Percentiles rank a stretch among this genome's conserved stretches.
phyloP scores from a whole-genome alignment of 371 early-diverging fungal species.

The Lichtheimia corymbifera region DNA sequence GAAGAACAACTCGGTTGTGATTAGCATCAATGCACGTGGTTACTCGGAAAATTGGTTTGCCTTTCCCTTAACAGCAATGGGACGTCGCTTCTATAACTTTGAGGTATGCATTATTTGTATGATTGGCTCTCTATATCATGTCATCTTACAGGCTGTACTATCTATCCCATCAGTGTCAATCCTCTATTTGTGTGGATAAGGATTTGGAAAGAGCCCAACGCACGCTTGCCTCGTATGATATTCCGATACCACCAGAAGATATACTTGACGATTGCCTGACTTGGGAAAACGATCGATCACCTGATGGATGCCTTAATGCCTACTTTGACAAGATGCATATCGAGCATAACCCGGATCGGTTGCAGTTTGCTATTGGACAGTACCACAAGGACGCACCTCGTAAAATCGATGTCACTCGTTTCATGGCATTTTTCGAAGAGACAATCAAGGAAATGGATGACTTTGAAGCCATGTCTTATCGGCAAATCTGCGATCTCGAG shows the following conservation, averaged over 20 bases:
- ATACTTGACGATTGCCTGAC: constrained; percentile 13
- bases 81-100: constrained; percentile 43
- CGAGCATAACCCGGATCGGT: neutral
- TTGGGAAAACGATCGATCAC: constrained; percentile 13
- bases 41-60: constrained; percentile 54
- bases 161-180: constrained; percentile 22
- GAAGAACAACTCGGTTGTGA: constrained; percentile 29
- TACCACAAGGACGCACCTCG: constrained; percentile 22
- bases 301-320: constrained; percentile 4
- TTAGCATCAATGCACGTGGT: constrained; percentile 39
- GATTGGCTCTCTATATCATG: too few species aligned
- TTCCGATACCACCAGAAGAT: constrained; percentile 4
- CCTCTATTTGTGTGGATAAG: constrained; percentile 24
- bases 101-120: constrained; percentile 8
- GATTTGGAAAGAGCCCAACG: constrained; percentile 16
- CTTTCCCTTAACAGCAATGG: constrained; percentile 46
- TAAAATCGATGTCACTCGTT: constrained; percentile 14
- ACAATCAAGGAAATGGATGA: constrained; percentile 17
- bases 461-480: constrained; percentile 10
- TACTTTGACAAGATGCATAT: constrained; percentile 1
- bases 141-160: neutral
- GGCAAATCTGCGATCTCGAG: constrained; percentile 15
- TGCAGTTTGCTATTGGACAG: neutral
- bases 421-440: constrained; percentile 15
- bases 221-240: neutral